Percentiles rank a stretch among this genome's conserved stretches.
Conservation (phyloP, 192 early-diverging fungal species). For the Podila epicladia region DNA sequence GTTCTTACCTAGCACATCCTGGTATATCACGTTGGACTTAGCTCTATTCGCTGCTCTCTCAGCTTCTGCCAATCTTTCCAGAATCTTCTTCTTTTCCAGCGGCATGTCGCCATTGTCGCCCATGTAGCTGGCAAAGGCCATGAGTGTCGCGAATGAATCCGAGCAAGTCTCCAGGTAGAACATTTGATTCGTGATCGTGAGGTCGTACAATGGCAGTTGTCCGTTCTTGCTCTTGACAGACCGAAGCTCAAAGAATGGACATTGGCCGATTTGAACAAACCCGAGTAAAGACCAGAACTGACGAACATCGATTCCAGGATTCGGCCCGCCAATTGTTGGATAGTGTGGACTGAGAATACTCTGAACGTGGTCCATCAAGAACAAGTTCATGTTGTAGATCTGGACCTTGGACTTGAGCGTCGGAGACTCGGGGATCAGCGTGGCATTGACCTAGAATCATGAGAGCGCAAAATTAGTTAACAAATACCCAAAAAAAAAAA, state of each 20-base stretch:
- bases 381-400: slow-evolving; percentile 60
- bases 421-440: slow-evolving; percentile 69
- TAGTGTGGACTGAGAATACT: slow-evolving; percentile 48
- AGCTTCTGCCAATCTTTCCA: slow-evolving; percentile 25
- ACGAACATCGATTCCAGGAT: slow-evolving; percentile 20
- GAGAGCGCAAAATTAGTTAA: too few relatives aligned
- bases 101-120: slow-evolving; percentile 49
- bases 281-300: slow-evolving; percentile 44
- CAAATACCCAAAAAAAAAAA: too few relatives aligned
- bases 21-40: slow-evolving; percentile 42
- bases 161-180: slow-evolving; percentile 71
- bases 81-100: slow-evolving; percentile 35
- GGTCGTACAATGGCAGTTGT: slow-evolving; percentile 43
- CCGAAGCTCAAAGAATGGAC: slow-evolving; percentile 39
- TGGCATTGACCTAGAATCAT: slow-evolving; percentile 55
- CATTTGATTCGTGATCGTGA: slow-evolving; percentile 67
- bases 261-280: slow-evolving; percentile 32
- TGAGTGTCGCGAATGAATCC: slow-evolving; percentile 71
- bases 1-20: slow-evolving; percentile 43
- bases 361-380: slow-evolving; percentile 59
- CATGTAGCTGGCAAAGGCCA: slow-evolving; percentile 60
- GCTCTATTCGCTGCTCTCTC: slow-evolving; percentile 36
- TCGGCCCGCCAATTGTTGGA: slow-evolving; percentile 1
- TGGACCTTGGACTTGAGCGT: slow-evolving; percentile 61
- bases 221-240: slow-evolving; percentile 47